These are phyloP conservation scores for Suhomyces ambrosiae DNA, from an alignment of 1,139 yeast species.

Conservation along the genomic window DNA sequence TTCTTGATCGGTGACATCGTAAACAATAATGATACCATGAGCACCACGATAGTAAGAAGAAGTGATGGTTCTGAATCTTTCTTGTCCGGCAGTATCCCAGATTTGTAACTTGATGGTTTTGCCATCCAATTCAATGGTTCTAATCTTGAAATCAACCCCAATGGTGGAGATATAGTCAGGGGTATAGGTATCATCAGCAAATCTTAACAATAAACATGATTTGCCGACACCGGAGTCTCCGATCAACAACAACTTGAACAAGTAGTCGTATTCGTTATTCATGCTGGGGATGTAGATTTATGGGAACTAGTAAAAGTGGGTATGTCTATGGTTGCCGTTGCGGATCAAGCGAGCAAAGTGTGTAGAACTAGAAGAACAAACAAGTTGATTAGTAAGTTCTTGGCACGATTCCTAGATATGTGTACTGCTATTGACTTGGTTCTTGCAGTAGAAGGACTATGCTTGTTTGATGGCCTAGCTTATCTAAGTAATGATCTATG, in stretches of 20 bases:
- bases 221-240: slow-evolving; percentile 99
- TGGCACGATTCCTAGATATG: not conserved
- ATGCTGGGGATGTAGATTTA: slow-evolving; percentile 29
- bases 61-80: slow-evolving; percentile 95
- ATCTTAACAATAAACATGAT: slow-evolving; percentile 89
- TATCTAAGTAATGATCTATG: slow-evolving; percentile 9
- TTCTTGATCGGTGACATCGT: slow-evolving; percentile 98
- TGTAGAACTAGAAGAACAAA: not conserved
- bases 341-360: not conserved
- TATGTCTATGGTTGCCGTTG: not conserved
- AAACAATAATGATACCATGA: slow-evolving; percentile 95
- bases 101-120: slow-evolving; percentile 96
- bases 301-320: not conserved
- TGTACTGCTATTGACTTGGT: not conserved
- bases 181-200: slow-evolving; percentile 96
- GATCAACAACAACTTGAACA: slow-evolving; percentile 88
- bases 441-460: not conserved
- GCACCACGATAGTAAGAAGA: slow-evolving; percentile 98
- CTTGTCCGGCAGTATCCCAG: slow-evolving; percentile 99
- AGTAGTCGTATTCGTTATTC: slow-evolving; percentile 94
- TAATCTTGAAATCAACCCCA: slow-evolving; percentile 97
- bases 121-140: slow-evolving; percentile 95
- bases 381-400: not conserved
- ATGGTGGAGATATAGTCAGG: slow-evolving; percentile 96
- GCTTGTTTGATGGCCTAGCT: slow-evolving; percentile 2